Base-by-base conservation (phyloP, 352 stramenopile species). In the Pythium monospermum region DNA sequence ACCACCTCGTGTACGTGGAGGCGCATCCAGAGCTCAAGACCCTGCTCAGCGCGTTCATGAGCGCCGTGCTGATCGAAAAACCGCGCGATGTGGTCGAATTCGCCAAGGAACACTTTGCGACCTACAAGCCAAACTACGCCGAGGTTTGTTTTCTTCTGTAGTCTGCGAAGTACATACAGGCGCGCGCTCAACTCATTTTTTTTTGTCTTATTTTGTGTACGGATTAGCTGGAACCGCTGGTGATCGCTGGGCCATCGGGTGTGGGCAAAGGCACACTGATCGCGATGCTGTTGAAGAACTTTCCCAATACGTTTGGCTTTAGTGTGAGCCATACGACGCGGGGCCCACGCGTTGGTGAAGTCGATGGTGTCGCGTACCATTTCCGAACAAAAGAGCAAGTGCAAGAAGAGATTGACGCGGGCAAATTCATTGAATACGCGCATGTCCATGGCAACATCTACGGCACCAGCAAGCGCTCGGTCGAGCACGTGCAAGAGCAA, bases 381-480 rank as follows among this genome's bases (percentile, higher is more conserved):
- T 99, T 99, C 71, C 91, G 83, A 19, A 81, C 82, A 2, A 96
- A 97, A 49, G 89, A 97, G 36, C 59, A 83, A 10, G 95, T 99
- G 40, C 75, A 97, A 47, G 71, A 95, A 46, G 89, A 97, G 61
- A 98, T 99, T 62, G 85, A 85, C 33, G 76, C 73, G 13, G 93
- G 92, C 32, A 85, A 96, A 58, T 99, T 99, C 72, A 65, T 99
- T 35, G 97, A 99, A 66, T 91, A 98, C 65, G 97, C 96, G 3
- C 61, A 97, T 51, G 97, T 99, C 27, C 96, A 99, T 69, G 94
- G 91, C 52, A 98, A 98, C 66, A 90, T 98, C 53, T 99, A 99
- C 66, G 96, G 96, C 62, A 99, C 96, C 44, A 97, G 87, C 68
- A 93, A 97, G 54, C 72, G 71, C 36, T 78, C 91, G 18, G 94